Percentiles rank a stretch among this genome's conserved stretches.
Conservation (phyloP, 2,329 filamentous ascomycete species). For the Cladorrhinum sp. region DNA sequence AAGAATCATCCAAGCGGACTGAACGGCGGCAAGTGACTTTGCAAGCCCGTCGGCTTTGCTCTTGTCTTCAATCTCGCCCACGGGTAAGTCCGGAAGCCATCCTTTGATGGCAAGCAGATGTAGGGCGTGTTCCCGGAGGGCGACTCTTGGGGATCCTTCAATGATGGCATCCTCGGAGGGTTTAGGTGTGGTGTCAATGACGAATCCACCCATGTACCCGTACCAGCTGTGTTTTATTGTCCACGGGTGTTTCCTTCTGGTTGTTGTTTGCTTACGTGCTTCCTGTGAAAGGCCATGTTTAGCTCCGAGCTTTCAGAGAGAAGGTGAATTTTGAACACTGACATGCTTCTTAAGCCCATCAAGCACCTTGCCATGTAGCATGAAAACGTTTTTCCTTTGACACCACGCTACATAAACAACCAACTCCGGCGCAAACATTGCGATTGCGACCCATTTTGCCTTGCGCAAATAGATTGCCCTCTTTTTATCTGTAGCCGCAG, state of each 20-base stretch:
- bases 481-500: not conserved
- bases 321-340: not conserved
- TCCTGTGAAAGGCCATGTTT: too few relatives aligned
- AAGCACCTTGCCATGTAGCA: not conserved
- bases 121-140: not conserved
- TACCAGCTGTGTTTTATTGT: slow-evolving; percentile 9
- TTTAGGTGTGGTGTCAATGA: not conserved
- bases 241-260: not conserved
- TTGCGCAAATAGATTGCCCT: not conserved
- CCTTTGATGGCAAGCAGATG: not conserved
- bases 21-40: not conserved
- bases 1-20: slow-evolving; percentile 5
- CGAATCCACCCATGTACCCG: slow-evolving; percentile 9
- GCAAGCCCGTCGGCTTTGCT: slow-evolving; percentile 12
- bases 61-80: slow-evolving; percentile 5
- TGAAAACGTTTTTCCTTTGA: not conserved
- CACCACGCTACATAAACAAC: slow-evolving; percentile 11
- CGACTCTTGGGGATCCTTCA: not conserved
- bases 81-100: not conserved
- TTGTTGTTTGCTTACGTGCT: not conserved
- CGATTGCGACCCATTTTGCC: slow-evolving; percentile 9
- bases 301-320: too few relatives aligned
- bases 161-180: not conserved
- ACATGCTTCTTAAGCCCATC: not conserved
- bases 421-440: slow-evolving; percentile 8